phyloP scores from a whole-genome alignment of 2,329 filamentous ascomycete genomes.

The Bipolaris cookei region DNA sequence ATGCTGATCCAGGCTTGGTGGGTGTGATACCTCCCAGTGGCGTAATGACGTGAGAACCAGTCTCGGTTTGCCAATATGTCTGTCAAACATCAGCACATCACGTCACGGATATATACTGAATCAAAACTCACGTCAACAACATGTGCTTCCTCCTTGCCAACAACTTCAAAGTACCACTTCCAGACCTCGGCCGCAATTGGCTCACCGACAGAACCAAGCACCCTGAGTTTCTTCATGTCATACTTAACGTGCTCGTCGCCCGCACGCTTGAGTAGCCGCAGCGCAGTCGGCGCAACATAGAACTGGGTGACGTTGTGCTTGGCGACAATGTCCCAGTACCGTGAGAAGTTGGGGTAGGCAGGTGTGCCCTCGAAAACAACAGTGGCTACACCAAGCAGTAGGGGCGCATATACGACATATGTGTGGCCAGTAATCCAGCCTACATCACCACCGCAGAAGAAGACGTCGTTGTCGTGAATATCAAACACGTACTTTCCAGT shows the following conservation, averaged over 20 bases:
- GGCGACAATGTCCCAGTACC: slow-evolving; percentile 98
- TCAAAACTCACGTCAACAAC: slow-evolving; percentile 81
- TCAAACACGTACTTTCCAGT: slow-evolving; percentile 99
- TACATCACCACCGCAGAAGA: slow-evolving; percentile 98
- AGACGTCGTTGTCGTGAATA: slow-evolving; percentile 89
- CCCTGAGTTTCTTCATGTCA: slow-evolving; percentile 85
- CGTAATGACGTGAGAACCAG: slow-evolving; percentile 93
- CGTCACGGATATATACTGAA: not conserved
- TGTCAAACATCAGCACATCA: slow-evolving; percentile 51
- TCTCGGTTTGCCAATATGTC: slow-evolving; percentile 99
- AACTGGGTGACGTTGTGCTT: slow-evolving; percentile 96
- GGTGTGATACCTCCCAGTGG: slow-evolving; percentile 91
- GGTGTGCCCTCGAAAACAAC: slow-evolving; percentile 98
- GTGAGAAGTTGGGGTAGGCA: slow-evolving; percentile 95
- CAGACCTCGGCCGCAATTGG: slow-evolving; percentile 97
- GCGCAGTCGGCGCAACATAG: slow-evolving; percentile 94
- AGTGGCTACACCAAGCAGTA: slow-evolving; percentile 89
- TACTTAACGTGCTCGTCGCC: slow-evolving; percentile 91
- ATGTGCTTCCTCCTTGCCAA: slow-evolving; percentile 92
- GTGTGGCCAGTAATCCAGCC: slow-evolving; percentile 99
- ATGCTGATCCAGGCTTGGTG: slow-evolving; percentile 95
- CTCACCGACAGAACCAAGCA: slow-evolving; percentile 94
- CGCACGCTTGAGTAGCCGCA: slow-evolving; percentile 92
- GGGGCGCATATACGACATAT: slow-evolving; percentile 95
- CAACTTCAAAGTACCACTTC: slow-evolving; percentile 98